phyloP scores from a whole-genome alignment of 768 basidiomycete genomes.

The Rhodotorula kratochvilovae region DNA sequence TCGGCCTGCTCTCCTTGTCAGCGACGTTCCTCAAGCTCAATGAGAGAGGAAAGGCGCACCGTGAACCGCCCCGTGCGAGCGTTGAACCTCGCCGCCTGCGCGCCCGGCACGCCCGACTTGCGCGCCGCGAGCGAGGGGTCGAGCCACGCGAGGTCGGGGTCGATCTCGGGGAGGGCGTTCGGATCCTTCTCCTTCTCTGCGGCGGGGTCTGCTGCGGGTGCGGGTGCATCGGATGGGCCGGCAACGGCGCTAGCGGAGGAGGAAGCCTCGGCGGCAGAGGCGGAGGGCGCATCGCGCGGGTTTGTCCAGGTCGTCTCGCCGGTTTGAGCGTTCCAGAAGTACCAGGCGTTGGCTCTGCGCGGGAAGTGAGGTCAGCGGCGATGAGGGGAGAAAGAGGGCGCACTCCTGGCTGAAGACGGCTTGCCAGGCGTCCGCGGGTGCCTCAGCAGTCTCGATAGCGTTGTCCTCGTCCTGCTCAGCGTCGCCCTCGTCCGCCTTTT shows the following conservation, averaged over 20 bases:
- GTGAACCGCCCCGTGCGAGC: slow-evolving; percentile 29
- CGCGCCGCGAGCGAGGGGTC: slow-evolving; percentile 13
- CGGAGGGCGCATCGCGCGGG: slow-evolving; percentile 3
- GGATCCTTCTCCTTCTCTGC: not conserved
- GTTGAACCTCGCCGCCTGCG: slow-evolving; percentile 30
- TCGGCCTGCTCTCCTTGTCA: slow-evolving; percentile 7
- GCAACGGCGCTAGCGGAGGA: not conserved
- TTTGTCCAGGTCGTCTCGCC: slow-evolving; percentile 31
- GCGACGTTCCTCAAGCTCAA: too few relatives aligned
- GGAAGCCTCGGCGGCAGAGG: not conserved
- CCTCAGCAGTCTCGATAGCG: not conserved
- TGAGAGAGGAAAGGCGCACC: not conserved
- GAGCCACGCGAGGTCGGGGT: slow-evolving; percentile 36
- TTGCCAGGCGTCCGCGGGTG: slow-evolving; percentile 21
- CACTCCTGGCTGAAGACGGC: slow-evolving; percentile 32
- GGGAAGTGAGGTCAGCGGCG: not conserved
- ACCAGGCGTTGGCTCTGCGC: slow-evolving; percentile 33
- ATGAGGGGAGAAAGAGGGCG: not conserved
- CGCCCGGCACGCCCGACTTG: not conserved
- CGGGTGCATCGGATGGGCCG: not conserved
- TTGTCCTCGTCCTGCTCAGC: not conserved
- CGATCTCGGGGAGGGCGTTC: slow-evolving; percentile 18
- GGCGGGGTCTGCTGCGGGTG: not conserved
- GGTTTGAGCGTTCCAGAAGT: slow-evolving; percentile 31
- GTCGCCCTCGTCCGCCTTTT: too few relatives aligned